Evolutionary conservation across 1,284 basidiomycete species (phyloP).

Genomic region (Papiliotrema nemorosa): DNA sequence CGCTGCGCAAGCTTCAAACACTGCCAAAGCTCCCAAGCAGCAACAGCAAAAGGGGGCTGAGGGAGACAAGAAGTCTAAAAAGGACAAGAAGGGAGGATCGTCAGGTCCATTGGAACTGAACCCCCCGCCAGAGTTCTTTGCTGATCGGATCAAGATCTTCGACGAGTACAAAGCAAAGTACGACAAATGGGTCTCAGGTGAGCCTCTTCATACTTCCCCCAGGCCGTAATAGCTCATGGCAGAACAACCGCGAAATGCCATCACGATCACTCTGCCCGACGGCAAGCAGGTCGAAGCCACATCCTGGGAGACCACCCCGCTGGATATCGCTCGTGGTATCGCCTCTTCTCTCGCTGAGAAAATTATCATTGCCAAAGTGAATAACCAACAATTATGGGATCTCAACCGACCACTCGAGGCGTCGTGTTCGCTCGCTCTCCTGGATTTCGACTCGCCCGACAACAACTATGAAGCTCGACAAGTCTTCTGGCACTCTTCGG

Average conservation of each 20-base stretch:
- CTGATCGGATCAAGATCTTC: conserved; percentile 85
- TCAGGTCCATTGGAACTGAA: conserved; percentile 28
- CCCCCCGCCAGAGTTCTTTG: conserved; percentile 83
- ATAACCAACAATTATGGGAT: conserved; percentile 86
- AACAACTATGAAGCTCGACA: conserved; percentile 80
- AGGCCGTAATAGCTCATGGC: conserved; percentile 10
- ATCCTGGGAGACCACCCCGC: conserved; percentile 94
- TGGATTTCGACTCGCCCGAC: conserved; percentile 86
- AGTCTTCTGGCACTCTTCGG: conserved; percentile 99
- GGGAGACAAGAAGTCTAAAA: conserved; percentile 35
- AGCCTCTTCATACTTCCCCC: conserved; percentile 5
- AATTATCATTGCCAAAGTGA: conserved; percentile 86
- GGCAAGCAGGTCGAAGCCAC: conserved; percentile 77
- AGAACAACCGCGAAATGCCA: conserved; percentile 83
- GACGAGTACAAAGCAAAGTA: conserved; percentile 84
- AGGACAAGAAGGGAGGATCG: conserved; percentile 40
- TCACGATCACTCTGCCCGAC: conserved; percentile 82
- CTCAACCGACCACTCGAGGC: conserved; percentile 87
- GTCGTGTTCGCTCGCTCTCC: conserved; percentile 74
- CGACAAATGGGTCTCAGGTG: conserved; percentile 74
- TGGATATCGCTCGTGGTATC: conserved; percentile 84
- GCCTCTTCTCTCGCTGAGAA: conserved; percentile 85
- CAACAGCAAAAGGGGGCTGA: conserved; percentile 10
- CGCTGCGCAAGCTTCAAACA: conserved; percentile 16
- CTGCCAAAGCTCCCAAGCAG: conserved; percentile 10